These are phyloP conservation scores for Podaxis rugospora DNA, from an alignment of 768 basidiomycete genomes.

Conservation along the genomic window DNA sequence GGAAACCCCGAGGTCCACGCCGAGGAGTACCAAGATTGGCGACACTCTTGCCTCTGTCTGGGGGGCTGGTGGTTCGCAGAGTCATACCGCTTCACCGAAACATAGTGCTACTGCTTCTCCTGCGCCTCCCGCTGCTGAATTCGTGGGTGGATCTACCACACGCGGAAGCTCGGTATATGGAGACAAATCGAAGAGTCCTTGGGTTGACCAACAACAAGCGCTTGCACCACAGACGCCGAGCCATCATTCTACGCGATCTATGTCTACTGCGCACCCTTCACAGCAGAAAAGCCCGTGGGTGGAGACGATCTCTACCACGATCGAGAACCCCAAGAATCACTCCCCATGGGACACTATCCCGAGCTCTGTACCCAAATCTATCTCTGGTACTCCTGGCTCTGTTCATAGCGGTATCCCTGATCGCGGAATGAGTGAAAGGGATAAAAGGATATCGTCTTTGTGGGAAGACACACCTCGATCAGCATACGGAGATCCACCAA, in stretches of 20 bases:
- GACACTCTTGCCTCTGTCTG: conserved; percentile 5
- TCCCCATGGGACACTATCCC: conserved; percentile 2
- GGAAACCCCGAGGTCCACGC: conserved; percentile 22
- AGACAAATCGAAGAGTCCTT: background rate
- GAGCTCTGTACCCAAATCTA: background rate
- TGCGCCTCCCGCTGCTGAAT: background rate
- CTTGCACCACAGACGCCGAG: background rate
- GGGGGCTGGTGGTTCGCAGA: conserved; percentile 4
- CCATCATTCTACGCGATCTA: background rate
- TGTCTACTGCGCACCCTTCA: background rate
- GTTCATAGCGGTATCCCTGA: background rate
- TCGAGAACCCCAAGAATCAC: background rate
- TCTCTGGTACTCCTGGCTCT: background rate
- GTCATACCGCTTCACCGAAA: background rate
- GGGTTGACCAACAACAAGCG: background rate
- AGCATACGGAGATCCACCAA: conserved; percentile 1
- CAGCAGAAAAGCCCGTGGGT: conserved; percentile 3
- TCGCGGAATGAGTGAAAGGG: background rate
- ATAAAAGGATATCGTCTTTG: background rate
- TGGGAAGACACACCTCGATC: conserved; percentile 8
- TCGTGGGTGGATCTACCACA: background rate
- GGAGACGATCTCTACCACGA: conserved; percentile 6
- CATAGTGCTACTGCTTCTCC: background rate
- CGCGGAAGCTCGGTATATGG: conserved; percentile 1
- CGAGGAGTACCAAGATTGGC: conserved; percentile 11